These are phyloP conservation scores for Onygenales sp. DNA, from an alignment of 2,329 filamentous ascomycete species.

Conservation along the genomic window DNA sequence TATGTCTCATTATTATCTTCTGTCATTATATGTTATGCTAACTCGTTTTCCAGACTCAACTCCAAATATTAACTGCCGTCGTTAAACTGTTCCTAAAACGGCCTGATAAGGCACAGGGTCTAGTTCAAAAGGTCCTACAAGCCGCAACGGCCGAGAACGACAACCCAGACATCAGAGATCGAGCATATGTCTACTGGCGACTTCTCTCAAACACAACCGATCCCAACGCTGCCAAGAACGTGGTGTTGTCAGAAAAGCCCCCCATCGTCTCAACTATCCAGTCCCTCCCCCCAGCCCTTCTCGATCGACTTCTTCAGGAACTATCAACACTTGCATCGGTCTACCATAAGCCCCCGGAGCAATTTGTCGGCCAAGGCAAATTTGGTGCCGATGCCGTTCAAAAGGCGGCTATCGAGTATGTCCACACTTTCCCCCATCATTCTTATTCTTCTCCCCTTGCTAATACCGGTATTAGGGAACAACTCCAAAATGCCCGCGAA, in stretches of 20 bases:
- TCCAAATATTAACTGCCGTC: conserved; percentile 93
- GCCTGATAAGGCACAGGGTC: conserved; percentile 76
- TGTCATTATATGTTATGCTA: background rate
- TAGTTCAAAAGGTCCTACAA: conserved; percentile 93
- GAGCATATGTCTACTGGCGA: conserved; percentile 98
- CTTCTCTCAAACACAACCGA: conserved; percentile 73
- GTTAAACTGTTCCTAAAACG: conserved; percentile 98
- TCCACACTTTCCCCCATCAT: conserved; percentile 7
- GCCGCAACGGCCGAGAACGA: conserved; percentile 89
- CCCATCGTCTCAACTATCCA: conserved; percentile 91
- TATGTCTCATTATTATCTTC: conserved; percentile 32
- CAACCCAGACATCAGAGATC: conserved; percentile 93
- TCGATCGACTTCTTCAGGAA: conserved; percentile 84
- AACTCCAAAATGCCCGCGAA: conserved; percentile 81
- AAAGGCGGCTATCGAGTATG: conserved; percentile 77
- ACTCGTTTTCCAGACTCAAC: conserved; percentile 60
- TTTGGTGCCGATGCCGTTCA: conserved; percentile 93
- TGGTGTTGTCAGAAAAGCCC: conserved; percentile 88
- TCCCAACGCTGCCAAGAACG: conserved; percentile 80
- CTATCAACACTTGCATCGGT: conserved; percentile 93
- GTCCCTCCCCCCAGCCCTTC: conserved; percentile 68
- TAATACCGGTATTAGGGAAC: conserved; percentile 48
- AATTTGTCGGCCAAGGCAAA: conserved; percentile 92
- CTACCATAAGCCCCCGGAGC: conserved; percentile 95
- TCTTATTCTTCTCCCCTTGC: conserved; percentile 6